phyloP scores from a whole-genome alignment of 345 rosid genomes.

The Noccaea caerulescens region DNA sequence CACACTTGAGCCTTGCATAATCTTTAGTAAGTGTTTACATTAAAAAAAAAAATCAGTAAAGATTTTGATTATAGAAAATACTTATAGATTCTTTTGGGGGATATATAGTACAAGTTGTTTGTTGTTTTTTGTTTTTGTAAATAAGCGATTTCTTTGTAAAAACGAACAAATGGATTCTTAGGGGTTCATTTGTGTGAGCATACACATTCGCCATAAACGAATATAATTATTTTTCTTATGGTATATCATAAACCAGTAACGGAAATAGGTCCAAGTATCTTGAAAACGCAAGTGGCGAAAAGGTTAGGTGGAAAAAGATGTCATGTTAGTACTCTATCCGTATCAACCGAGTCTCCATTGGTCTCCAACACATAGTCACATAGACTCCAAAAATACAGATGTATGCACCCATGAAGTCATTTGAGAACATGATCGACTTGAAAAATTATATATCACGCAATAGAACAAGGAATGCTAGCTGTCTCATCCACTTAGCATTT shows the following conservation, averaged over 20 bases:
- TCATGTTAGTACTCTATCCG: no score
- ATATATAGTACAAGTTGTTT: not conserved
- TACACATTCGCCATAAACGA: not conserved
- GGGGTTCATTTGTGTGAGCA: conserved; percentile 9
- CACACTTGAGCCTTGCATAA: not conserved
- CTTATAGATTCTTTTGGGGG: not conserved
- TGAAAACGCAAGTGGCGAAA: not conserved
- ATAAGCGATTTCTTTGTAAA: conserved; percentile 22
- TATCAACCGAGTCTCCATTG: no score
- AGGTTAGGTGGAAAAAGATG: no score
- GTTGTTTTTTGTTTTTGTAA: conserved; percentile 28
- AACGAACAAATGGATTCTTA: not conserved
- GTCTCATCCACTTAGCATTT: no score
- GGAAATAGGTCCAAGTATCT: not conserved
- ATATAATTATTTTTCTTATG: not conserved
- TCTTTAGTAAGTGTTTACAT: conserved; percentile 1
- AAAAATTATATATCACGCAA: not conserved
- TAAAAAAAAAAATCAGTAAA: conserved; percentile 11
- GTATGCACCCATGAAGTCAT: no score
- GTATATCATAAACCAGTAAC: not conserved
- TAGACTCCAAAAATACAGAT: no score
- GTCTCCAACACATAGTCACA: no score
- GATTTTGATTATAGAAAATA: conserved; percentile 29
- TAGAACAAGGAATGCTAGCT: not conserved
- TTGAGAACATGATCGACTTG: not conserved